These are phyloP conservation scores for Solanum sitiens DNA, from an alignment of 257 asterid species.

Conservation along the genomic window DNA sequence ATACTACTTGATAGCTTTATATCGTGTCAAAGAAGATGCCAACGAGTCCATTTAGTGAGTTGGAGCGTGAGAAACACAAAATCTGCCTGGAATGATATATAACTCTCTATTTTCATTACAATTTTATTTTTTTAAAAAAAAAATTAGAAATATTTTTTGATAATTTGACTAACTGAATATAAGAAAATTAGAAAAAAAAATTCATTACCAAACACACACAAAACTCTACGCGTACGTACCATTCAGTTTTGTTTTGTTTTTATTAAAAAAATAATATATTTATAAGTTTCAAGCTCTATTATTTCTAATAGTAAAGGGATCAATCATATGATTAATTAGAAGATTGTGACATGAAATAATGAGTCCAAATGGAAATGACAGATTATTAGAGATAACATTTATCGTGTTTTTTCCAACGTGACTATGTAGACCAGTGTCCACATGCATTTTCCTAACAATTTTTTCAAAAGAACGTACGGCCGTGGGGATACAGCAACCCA, in stretches of 20 bases:
- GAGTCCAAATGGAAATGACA: conserved; percentile 10
- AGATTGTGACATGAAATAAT: not conserved
- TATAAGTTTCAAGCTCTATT: not conserved
- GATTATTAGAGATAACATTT: conserved; percentile 10
- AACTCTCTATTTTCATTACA: no score
- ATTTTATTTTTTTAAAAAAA: accelerated
- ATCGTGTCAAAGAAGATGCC: not conserved
- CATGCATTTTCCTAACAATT: conserved; percentile 13
- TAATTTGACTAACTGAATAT: no score
- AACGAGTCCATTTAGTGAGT: not conserved
- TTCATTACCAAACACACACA: not conserved
- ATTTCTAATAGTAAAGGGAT: not conserved
- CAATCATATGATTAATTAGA: not conserved
- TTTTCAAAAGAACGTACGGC: not conserved
- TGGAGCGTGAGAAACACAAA: no score
- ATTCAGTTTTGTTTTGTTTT: not conserved
- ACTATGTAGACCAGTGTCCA: not conserved
- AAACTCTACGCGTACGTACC: not conserved
- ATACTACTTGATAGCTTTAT: not conserved
- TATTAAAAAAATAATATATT: no score
- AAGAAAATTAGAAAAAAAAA: no score
- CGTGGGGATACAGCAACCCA: not conserved
- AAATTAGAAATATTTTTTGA: no score
- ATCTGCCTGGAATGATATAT: not conserved
- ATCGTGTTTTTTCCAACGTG: conserved; percentile 3